Conservation (phyloP, 768 basidiomycete genomes). For the Podaxis sp. region DNA sequence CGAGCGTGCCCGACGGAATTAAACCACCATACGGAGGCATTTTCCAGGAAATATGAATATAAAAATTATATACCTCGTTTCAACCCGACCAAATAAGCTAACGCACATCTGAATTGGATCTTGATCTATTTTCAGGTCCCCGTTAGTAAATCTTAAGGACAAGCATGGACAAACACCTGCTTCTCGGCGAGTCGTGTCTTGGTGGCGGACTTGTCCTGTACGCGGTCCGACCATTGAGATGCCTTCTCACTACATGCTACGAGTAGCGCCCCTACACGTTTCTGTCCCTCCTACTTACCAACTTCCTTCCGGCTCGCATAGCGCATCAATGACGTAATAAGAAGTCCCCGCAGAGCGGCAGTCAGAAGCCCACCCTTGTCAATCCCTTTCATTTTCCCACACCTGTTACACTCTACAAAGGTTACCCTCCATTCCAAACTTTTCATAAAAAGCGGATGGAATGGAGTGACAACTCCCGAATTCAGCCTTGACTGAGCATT, state of each 20-base stretch:
- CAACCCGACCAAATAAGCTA: slow-evolving; percentile 38
- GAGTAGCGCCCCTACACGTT: background rate
- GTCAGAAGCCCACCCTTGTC: background rate
- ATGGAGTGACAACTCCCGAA: background rate
- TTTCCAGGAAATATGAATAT: slow-evolving; percentile 24
- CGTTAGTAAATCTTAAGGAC: slow-evolving; percentile 21
- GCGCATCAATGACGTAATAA: slow-evolving; percentile 22
- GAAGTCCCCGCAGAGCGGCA: background rate
- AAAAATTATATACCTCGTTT: slow-evolving; percentile 39
- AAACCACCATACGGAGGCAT: slow-evolving; percentile 29
- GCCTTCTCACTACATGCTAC: background rate
- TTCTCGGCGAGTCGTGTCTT: background rate
- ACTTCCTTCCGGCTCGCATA: slow-evolving; percentile 9
- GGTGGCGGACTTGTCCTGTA: background rate
- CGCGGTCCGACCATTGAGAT: background rate
- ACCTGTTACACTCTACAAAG: background rate
- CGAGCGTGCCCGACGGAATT: slow-evolving; percentile 20
- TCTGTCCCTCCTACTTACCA: background rate
- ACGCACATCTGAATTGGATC: slow-evolving; percentile 23
- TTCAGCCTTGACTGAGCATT: background rate
- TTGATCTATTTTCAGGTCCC: slow-evolving; percentile 33
- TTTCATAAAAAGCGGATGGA: background rate
- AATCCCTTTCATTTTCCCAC: slow-evolving; percentile 3
- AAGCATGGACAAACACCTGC: slow-evolving; percentile 6
- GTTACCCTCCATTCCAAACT: slow-evolving; percentile 4